A percentile compares a stretch with the other conserved stretches of the same genome.
Conservation (phyloP, 352 stramenopile species). For the Phytophthora megakarya region DNA sequence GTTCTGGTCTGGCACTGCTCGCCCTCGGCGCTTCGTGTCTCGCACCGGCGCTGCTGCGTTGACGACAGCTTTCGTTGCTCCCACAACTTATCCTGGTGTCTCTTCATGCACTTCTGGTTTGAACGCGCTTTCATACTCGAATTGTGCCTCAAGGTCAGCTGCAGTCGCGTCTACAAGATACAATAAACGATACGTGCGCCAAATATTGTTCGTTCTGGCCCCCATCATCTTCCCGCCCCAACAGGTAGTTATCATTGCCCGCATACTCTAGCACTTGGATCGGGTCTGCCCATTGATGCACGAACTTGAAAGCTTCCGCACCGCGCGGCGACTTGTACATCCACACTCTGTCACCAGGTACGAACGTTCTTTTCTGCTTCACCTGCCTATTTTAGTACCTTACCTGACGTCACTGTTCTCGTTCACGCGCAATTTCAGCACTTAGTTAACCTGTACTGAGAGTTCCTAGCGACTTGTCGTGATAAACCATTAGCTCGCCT, state of each 20-base stretch:
- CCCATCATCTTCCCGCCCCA: background rate
- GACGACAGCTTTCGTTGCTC: background rate
- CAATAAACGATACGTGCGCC: constrained; percentile 6
- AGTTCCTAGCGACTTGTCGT: background rate
- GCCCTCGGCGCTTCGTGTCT: background rate
- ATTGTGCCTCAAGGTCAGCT: background rate
- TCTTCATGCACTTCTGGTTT: background rate
- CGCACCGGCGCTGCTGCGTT: background rate
- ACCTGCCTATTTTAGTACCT: background rate
- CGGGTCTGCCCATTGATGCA: constrained; percentile 5
- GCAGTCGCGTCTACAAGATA: background rate
- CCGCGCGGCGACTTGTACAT: background rate
- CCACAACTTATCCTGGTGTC: background rate
- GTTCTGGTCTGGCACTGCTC: no score
- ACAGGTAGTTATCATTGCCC: background rate
- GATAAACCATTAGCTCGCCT: background rate
- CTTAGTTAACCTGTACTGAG: background rate
- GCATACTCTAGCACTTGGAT: background rate
- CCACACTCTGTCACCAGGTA: background rate
- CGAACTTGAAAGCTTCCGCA: background rate
- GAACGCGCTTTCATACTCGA: constrained; percentile 1
- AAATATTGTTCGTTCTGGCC: background rate
- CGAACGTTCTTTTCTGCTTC: background rate
- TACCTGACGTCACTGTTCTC: background rate
- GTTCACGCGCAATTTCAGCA: background rate